Percentiles rank a stretch among this genome's conserved stretches.
phyloP scores from a whole-genome alignment of 495 filamentous ascomycete species.

The Trichocladium uniseriatum region DNA sequence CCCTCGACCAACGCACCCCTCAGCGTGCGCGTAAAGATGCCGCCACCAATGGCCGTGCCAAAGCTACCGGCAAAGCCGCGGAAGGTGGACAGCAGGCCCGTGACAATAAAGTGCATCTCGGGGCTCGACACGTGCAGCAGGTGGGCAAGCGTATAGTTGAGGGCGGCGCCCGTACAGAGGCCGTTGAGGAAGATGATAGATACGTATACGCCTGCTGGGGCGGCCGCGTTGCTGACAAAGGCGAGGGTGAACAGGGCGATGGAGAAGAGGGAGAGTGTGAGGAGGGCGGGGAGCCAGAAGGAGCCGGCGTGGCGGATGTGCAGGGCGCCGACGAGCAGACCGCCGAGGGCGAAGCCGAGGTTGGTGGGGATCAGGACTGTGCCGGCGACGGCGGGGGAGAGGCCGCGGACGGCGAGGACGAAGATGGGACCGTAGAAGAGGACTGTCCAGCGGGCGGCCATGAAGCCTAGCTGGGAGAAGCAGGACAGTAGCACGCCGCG shows the following conservation, averaged over 20 bases:
- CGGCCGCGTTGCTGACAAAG: slow-evolving; percentile 39
- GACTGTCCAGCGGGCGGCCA: slow-evolving; percentile 69
- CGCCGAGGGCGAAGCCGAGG: slow-evolving; percentile 60
- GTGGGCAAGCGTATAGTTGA: slow-evolving; percentile 74
- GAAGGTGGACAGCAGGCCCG: slow-evolving; percentile 60
- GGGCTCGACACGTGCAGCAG: slow-evolving; percentile 56
- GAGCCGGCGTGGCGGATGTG: slow-evolving; percentile 59
- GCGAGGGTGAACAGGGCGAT: slow-evolving; percentile 42
- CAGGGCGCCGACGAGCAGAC: slow-evolving; percentile 56
- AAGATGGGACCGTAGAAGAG: slow-evolving; percentile 71
- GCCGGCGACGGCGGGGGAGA: slow-evolving; percentile 56
- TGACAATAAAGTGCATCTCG: slow-evolving; percentile 59
- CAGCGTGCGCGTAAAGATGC: slow-evolving; percentile 57
- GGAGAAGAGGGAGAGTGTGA: slow-evolving; percentile 47
- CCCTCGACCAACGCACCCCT: slow-evolving; percentile 45
- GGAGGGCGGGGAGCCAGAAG: slow-evolving; percentile 52
- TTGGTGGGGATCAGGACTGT: slow-evolving; percentile 69
- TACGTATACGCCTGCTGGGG: slow-evolving; percentile 41
- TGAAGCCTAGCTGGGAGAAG: slow-evolving; percentile 56
- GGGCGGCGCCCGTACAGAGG: slow-evolving; percentile 54
- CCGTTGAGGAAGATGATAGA: slow-evolving; percentile 54
- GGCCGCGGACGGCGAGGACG: slow-evolving; percentile 58
- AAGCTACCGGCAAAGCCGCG: slow-evolving; percentile 67
- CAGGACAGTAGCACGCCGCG: slow-evolving; percentile 59
- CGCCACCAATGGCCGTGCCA: slow-evolving; percentile 67